Evolutionary conservation across 768 basidiomycete species (phyloP).

Genomic region (Pholiota molesta): DNA sequence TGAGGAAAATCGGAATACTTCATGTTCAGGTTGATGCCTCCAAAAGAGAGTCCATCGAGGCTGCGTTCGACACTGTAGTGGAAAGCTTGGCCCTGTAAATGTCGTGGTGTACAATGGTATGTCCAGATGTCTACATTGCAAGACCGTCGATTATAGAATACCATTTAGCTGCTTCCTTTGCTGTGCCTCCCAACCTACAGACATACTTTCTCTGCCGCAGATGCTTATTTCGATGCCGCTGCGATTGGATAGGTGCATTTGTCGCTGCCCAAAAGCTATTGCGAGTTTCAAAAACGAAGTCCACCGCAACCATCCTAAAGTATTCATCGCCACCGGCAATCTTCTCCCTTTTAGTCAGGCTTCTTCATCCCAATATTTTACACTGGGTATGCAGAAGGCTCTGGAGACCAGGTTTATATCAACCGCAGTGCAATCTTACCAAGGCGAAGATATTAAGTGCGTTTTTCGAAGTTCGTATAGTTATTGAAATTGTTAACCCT

Average conservation of each 20-base stretch:
- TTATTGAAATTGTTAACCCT: not conserved
- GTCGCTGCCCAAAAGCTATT: conserved; percentile 31
- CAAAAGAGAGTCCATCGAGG: conserved; percentile 30
- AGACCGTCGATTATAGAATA: not conserved
- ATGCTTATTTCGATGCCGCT: conserved; percentile 19
- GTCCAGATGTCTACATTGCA: conserved; percentile 10
- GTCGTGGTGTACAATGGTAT: conserved; percentile 50
- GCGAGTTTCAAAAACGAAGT: conserved; percentile 25
- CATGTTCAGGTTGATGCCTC: conserved; percentile 41
- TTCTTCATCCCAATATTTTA: conserved; percentile 12
- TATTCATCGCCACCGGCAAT: conserved; percentile 36
- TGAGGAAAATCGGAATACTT: conserved; percentile 21
- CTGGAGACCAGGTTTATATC: conserved; percentile 25
- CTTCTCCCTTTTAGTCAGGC: conserved; percentile 26
- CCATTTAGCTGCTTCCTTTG: conserved; percentile 20
- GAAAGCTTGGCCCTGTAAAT: conserved; percentile 43
- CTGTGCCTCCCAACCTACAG: conserved; percentile 16
- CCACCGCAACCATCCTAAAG: conserved; percentile 27
- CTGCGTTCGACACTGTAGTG: conserved; percentile 39
- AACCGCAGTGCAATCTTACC: conserved; percentile 19
- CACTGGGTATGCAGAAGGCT: conserved; percentile 29
- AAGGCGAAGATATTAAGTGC: conserved; percentile 10
- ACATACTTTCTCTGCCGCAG: conserved; percentile 28
- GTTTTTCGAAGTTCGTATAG: not conserved
- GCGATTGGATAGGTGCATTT: conserved; percentile 23